Conservation (phyloP, 2,329 filamentous ascomycete species). For the Sarocladium oryzae region DNA sequence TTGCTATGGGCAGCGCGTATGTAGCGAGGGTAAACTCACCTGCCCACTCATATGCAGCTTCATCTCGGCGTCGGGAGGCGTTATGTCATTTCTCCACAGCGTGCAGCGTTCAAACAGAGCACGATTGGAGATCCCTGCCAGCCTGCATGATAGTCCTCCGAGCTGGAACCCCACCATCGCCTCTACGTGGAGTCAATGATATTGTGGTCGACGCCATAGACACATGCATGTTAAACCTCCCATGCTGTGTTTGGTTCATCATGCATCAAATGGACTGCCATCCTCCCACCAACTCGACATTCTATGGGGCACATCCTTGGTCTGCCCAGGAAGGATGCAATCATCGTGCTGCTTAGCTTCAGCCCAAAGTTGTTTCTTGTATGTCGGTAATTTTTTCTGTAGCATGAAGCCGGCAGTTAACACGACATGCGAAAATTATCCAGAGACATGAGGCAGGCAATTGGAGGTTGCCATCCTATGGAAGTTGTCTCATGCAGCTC, state of each 20-base stretch:
- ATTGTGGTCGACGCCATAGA: not conserved
- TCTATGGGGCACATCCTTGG: not conserved
- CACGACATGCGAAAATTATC: no score
- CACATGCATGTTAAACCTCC: not conserved
- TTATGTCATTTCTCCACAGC: conserved; percentile 9
- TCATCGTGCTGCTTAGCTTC: not conserved
- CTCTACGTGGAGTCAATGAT: not conserved
- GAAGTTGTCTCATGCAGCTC: no score
- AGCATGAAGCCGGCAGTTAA: no score
- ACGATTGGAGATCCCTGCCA: conserved; percentile 4
- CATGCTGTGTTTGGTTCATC: not conserved
- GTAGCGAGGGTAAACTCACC: not conserved
- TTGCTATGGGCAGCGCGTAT: no score
- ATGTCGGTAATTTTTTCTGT: no score
- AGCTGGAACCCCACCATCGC: not conserved
- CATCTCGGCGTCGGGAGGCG: conserved; percentile 4
- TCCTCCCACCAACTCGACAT: not conserved
- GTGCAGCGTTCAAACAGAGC: not conserved
- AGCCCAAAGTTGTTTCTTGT: no score
- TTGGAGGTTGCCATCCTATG: no score
- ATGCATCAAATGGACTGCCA: not conserved
- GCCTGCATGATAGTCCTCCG: not conserved
- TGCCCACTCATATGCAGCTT: conserved; percentile 3
- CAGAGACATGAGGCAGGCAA: no score
- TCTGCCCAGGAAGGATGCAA: not conserved